phyloP scores from a whole-genome alignment of 2,329 filamentous ascomycete species.

The Alternaria infectoria region DNA sequence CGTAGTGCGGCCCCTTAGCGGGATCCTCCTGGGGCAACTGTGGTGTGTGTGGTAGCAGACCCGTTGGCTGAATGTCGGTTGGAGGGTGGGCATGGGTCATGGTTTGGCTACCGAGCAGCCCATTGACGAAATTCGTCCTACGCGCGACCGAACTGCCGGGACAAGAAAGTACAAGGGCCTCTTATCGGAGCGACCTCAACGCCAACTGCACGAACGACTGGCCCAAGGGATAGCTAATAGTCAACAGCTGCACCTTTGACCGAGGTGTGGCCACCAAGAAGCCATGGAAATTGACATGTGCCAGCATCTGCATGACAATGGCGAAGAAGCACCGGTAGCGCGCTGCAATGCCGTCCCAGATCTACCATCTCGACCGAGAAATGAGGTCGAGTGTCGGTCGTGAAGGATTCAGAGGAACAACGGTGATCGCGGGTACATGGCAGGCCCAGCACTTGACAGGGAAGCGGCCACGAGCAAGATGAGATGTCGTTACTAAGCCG shows the following conservation, averaged over 20 bases:
- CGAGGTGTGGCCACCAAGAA: slow-evolving; percentile 17
- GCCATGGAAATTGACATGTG: slow-evolving; percentile 20
- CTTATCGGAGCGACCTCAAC: slow-evolving; percentile 40
- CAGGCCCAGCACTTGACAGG: slow-evolving; percentile 18
- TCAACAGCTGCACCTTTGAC: slow-evolving; percentile 15
- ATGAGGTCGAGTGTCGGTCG: slow-evolving; percentile 19
- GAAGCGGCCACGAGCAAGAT: slow-evolving; percentile 21
- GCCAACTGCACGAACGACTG: slow-evolving; percentile 23
- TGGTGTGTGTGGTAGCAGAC: slow-evolving; percentile 8
- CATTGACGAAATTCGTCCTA: slow-evolving; percentile 35
- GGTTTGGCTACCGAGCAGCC: slow-evolving; percentile 36
- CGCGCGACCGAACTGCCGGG: slow-evolving; percentile 35
- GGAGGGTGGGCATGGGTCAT: slow-evolving; percentile 27
- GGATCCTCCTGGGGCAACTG: slow-evolving; percentile 12
- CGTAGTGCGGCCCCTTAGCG: slow-evolving; percentile 30
- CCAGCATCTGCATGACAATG: slow-evolving; percentile 16
- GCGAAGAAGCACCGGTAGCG: slow-evolving; percentile 14
- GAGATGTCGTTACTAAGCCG: slow-evolving; percentile 18
- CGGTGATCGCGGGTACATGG: slow-evolving; percentile 18
- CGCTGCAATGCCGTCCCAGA: slow-evolving; percentile 17
- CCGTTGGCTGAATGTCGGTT: slow-evolving; percentile 26
- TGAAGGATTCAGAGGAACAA: slow-evolving; percentile 11
- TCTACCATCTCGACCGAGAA: slow-evolving; percentile 15
- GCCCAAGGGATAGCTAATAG: slow-evolving; percentile 5
- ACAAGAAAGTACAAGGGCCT: slow-evolving; percentile 28